Conservation (phyloP, 2,329 filamentous ascomycete genomes). For the Fusarium ramigenum region DNA sequence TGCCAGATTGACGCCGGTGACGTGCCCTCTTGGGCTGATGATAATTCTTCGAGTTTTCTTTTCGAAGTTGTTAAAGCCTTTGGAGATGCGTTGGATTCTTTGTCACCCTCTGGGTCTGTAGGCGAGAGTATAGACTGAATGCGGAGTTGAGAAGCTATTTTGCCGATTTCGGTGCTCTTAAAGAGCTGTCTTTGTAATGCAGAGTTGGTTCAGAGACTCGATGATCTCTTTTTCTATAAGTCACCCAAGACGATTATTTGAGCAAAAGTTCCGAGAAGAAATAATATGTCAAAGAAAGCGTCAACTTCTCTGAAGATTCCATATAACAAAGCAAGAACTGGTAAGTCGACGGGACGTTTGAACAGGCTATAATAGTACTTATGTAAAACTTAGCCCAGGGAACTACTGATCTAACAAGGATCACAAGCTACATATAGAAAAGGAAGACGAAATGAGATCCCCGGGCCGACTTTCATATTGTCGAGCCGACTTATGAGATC, state of each 20-base stretch:
- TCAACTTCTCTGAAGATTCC: background rate
- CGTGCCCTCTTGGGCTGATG: background rate
- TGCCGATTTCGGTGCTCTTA: constrained; percentile 54
- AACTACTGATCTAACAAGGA: background rate
- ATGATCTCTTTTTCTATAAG: background rate
- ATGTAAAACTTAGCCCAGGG: background rate
- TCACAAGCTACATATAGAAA: background rate
- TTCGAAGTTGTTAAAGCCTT: background rate
- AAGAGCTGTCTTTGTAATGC: constrained; percentile 10
- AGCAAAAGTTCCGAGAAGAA: background rate
- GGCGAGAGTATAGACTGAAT: constrained; percentile 63
- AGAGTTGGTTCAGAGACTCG: background rate
- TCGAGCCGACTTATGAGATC: constrained; percentile 24
- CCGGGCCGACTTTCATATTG: constrained; percentile 13
- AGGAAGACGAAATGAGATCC: background rate
- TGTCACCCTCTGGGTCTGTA: constrained; percentile 53
- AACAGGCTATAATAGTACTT: background rate
- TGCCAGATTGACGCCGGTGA: background rate
- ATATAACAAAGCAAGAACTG: background rate
- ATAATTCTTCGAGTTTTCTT: constrained; percentile 5
- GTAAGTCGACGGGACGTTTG: background rate
- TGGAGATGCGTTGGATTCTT: constrained; percentile 38
- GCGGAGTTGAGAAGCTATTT: constrained; percentile 60
- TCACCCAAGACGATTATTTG: background rate
- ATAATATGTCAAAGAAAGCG: background rate